Evolutionary conservation across 2,329 filamentous ascomycete genomes (phyloP), one percentile per base, ranked within the genome.

Genomic region (Xylariaceae sp.): DNA sequence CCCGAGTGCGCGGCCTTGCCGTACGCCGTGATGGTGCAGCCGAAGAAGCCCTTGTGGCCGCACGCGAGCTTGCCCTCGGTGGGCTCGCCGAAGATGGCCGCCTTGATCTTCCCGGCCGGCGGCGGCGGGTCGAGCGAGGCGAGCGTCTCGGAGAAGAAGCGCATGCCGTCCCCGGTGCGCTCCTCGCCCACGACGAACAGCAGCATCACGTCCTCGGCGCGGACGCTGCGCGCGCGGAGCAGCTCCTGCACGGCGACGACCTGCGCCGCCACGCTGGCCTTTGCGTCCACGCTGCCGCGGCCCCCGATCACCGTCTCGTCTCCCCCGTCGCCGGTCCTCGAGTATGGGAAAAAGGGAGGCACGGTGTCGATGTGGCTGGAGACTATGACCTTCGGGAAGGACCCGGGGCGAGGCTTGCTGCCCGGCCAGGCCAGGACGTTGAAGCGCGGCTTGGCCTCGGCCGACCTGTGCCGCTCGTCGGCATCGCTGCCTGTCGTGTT

Each of bases 11-110:
- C 88, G 0, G 74, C 86, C 45, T 81, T 82, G 19, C 90, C 90
- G 21, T 71, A 74, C 0, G 85, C 85, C 11, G 68, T 67, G 43
- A 97, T 55, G 2, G 71, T 66, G 55, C 88, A 83, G 31, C 74
- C 73, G 3, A 88, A 60, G 40, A 81, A 84, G 28, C 92, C 90
- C 67, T 98, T 97, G 71, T 97, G 90, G 2, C 90, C 92, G 39
- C 85, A 82, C 0, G 88, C 88, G 14, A 97, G 81, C 61, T 85
- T 87, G 50, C 82, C 77, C 55, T 94, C 88, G 0, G 92, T 98
- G 1, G 90, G 90, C 60, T 98, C 92, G 28, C 92, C 90, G 56
- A 96, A 97, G 54, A 92, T 84, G 53, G 87, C 81, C 3, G 87
- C 78, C 23, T 82, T 73, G 15, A 79, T 70, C 2, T 50, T 45